Conservation (phyloP, 176 grass and related monocot genomes). For the Zea luxurians region DNA sequence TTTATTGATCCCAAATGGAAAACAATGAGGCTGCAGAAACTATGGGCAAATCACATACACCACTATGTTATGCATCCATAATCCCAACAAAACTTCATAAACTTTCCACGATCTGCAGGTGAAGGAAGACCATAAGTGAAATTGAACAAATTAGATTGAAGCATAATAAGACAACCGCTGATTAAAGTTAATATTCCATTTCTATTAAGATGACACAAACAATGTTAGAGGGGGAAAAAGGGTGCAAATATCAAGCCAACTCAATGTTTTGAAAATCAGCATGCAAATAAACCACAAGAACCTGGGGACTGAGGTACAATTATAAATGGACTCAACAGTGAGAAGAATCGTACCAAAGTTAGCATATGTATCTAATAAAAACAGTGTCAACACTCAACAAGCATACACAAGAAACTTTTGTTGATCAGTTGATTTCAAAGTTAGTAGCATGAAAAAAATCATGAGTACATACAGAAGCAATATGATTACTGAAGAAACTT, state of each 20-base stretch:
- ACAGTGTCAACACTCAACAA: background rate
- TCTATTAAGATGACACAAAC: conserved; percentile 10
- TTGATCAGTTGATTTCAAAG: background rate
- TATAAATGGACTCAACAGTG: background rate
- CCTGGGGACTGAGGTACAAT: background rate
- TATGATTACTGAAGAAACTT: conserved; percentile 9
- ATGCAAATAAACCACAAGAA: conserved; percentile 20
- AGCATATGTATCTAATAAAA: background rate
- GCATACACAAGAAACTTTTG: conserved; percentile 10
- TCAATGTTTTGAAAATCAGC: conserved; percentile 16
- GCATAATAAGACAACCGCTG: background rate
- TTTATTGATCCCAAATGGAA: conserved; percentile 30
- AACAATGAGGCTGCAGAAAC: conserved; percentile 12
- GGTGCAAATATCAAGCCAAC: background rate
- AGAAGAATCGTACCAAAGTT: background rate
- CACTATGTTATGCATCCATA: conserved; percentile 11
- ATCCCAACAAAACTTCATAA: conserved; percentile 23
- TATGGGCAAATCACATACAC: conserved; percentile 13
- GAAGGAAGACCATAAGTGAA: background rate
- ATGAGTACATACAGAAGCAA: background rate
- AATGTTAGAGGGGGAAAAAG: background rate
- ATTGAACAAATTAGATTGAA: background rate
- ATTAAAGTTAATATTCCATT: background rate
- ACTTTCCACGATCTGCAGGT: conserved; percentile 37
- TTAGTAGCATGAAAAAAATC: background rate